Conservation (phyloP, 306 rosid genomes). For the Rosa lucieae region DNA sequence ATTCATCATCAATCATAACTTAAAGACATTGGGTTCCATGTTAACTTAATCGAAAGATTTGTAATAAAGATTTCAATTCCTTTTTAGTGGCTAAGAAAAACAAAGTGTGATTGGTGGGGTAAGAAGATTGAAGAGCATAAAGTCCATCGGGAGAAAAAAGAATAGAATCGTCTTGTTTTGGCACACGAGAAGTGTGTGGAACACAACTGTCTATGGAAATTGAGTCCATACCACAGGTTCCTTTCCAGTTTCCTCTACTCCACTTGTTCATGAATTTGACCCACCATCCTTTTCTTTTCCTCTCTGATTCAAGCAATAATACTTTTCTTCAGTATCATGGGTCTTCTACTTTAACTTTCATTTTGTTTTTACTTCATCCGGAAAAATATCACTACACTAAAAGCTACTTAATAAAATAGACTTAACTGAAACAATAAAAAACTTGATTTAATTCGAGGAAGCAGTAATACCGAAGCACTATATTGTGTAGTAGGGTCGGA, state of each 20-base stretch:
- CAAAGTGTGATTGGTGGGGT: not conserved
- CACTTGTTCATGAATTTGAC: constrained; percentile 13
- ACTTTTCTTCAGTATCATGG: not conserved
- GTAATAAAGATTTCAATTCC: not conserved
- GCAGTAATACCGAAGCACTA: not conserved
- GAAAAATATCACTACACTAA: not conserved
- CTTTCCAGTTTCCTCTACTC: not conserved
- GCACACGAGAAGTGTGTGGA: constrained; percentile 3
- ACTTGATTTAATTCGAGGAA: not conserved
- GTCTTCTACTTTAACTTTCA: not conserved
- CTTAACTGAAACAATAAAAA: not conserved
- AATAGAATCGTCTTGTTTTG: constrained; percentile 20
- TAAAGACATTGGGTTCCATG: not conserved
- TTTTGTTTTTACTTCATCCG: not conserved
- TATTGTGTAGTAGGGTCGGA: too few species aligned
- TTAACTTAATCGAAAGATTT: not conserved
- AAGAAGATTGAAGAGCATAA: not conserved
- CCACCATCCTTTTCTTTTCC: not conserved
- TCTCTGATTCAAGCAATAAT: not conserved
- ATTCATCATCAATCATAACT: not conserved
- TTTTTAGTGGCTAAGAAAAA: not conserved
- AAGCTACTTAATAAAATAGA: not conserved
- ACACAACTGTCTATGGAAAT: constrained; percentile 13
- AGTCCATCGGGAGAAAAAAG: constrained; percentile 6
- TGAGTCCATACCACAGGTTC: constrained; percentile 14